Conservation (phyloP, 805 yeast genomes). For the Saccharomyces kudriavzevii region DNA sequence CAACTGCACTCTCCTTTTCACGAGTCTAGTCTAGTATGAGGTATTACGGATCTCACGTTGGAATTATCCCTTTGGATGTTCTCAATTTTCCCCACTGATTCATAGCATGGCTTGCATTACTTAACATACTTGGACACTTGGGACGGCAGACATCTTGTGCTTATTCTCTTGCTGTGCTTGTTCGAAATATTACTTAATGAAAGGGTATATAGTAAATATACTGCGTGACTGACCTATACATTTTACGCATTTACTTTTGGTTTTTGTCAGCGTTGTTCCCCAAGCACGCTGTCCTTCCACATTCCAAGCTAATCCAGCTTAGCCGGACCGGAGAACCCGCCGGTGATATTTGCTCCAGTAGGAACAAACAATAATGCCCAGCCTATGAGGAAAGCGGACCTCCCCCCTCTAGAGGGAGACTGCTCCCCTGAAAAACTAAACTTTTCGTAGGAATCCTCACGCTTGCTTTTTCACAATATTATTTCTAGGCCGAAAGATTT, state of each 20-base stretch:
- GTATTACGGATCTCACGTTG: not conserved
- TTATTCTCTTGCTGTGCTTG: conserved; percentile 10
- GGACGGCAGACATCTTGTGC: conserved; percentile 59
- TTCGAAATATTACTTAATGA: not conserved
- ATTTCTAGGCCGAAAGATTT: conserved; percentile 4
- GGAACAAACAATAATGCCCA: not conserved
- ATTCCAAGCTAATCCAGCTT: not conserved
- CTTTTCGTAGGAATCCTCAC: not conserved
- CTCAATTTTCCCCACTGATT: not conserved
- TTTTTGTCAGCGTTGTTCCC: not conserved
- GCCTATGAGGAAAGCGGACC: not conserved
- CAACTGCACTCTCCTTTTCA: not conserved
- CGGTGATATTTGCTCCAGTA: not conserved
- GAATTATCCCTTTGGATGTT: not conserved
- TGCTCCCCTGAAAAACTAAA: not conserved
- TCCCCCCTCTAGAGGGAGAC: not conserved
- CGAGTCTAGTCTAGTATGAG: not conserved
- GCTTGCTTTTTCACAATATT: not conserved
- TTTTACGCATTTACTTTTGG: not conserved
- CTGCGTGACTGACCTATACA: not conserved
- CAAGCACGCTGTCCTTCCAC: not conserved
- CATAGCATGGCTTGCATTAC: not conserved
- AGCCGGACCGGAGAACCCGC: not conserved
- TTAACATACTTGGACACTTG: conserved; percentile 81
- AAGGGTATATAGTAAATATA: not conserved